Conservation (phyloP, 192 early-diverging fungal genomes). For the Coemansia nantahalensis region DNA sequence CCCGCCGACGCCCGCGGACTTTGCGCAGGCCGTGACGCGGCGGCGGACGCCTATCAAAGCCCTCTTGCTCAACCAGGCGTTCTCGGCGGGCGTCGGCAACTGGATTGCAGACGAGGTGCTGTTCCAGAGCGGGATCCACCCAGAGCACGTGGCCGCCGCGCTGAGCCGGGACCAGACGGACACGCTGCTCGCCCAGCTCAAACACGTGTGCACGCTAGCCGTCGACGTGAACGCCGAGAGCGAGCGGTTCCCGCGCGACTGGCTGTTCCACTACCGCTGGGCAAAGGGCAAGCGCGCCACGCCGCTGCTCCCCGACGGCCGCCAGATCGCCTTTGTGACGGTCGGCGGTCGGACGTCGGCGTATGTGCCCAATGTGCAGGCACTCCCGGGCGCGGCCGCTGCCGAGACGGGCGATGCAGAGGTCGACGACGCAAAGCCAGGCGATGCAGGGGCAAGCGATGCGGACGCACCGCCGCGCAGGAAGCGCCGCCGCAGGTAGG, state of each 20-base stretch:
- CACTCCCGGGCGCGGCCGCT: not conserved
- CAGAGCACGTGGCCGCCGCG: conserved; percentile 53
- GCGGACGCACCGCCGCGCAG: too few species aligned
- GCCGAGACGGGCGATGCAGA: not conserved
- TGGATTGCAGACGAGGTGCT: conserved; percentile 87
- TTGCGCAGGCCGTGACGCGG: conserved; percentile 35
- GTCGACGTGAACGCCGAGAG: conserved; percentile 67
- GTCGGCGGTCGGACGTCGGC: conserved; percentile 55
- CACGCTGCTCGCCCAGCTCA: conserved; percentile 50
- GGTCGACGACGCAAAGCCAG: not conserved
- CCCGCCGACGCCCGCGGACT: conserved; percentile 55
- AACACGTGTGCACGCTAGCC: conserved; percentile 55
- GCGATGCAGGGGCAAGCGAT: not conserved
- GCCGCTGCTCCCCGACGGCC: conserved; percentile 56
- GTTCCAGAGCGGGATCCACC: conserved; percentile 72
- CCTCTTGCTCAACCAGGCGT: conserved; percentile 70
- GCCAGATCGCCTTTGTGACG: conserved; percentile 61
- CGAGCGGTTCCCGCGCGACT: conserved; percentile 61
- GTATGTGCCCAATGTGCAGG: conserved; percentile 30
- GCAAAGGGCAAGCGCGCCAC: conserved; percentile 54
- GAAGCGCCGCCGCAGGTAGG: too few species aligned
- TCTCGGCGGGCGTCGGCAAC: conserved; percentile 81
- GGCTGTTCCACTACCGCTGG: conserved; percentile 83
- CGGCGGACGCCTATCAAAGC: conserved; percentile 66
- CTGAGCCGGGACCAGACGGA: conserved; percentile 53